These are phyloP conservation scores for Boechera retrofracta DNA, from an alignment of 345 rosid species.

Conservation along the genomic window DNA sequence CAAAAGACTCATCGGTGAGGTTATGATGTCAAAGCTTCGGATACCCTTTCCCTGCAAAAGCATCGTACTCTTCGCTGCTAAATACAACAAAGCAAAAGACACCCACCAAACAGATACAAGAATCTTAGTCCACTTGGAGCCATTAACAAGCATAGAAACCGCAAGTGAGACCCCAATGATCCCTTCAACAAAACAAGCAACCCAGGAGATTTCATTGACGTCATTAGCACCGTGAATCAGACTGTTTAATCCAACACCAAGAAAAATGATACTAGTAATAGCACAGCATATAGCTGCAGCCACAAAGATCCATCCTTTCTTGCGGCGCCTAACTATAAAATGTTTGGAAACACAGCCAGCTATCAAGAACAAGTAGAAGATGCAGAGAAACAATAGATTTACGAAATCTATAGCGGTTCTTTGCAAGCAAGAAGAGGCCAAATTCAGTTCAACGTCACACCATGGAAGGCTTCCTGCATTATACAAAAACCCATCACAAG, in stretches of 20 bases:
- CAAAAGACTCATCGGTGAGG: conserved; percentile 60
- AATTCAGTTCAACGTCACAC: conserved; percentile 57
- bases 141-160: conserved; percentile 62
- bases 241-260: conserved; percentile 53
- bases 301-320: conserved; percentile 53
- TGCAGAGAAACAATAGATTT: conserved; percentile 59
- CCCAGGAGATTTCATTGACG: conserved; percentile 38
- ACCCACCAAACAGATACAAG: conserved; percentile 70
- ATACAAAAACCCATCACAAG: not conserved
- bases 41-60: conserved; percentile 47
- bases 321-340: conserved; percentile 8
- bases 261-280: conserved; percentile 48
- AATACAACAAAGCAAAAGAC: conserved; percentile 53
- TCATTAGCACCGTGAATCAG: conserved; percentile 32
- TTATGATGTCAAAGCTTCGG: conserved; percentile 45
- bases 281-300: conserved; percentile 53
- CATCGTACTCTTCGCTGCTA: conserved; percentile 51
- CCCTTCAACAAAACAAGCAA: conserved; percentile 55
- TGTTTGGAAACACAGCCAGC: conserved; percentile 42
- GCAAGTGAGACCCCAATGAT: conserved; percentile 64
- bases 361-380: conserved; percentile 61
- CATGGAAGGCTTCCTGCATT: conserved; percentile 57
- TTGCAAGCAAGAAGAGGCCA: conserved; percentile 60
- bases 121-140: conserved; percentile 52
- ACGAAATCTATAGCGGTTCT: conserved; percentile 60